phyloP scores from a whole-genome alignment of 169 alveolate genomes.

The Cryptosporidium felis region DNA sequence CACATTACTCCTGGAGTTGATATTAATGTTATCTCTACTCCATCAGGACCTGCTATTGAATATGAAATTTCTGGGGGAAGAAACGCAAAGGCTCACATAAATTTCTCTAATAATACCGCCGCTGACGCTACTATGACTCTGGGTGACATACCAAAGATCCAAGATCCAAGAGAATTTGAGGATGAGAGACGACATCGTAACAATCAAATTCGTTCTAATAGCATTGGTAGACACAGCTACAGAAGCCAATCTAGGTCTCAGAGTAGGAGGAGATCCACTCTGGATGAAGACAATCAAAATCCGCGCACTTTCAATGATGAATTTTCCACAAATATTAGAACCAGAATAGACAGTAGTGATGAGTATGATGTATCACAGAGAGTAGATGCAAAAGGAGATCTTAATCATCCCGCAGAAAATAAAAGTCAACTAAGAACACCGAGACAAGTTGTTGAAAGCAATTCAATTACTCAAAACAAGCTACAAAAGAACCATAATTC shows the following conservation, averaged over 20 bases:
- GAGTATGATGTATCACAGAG: background rate
- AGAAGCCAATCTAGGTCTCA: background rate
- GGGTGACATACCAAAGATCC: slow-evolving; percentile 40
- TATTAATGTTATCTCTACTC: slow-evolving; percentile 62
- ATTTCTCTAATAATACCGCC: slow-evolving; percentile 12
- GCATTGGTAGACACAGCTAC: background rate
- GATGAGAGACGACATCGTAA: background rate
- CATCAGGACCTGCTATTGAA: slow-evolving; percentile 69
- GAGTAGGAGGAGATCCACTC: slow-evolving; percentile 31
- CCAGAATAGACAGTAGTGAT: background rate
- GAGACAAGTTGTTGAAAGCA: too few species aligned
- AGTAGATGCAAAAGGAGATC: too few species aligned
- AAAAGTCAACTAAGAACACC: too few species aligned
- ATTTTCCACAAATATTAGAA: background rate
- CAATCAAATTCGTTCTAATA: background rate
- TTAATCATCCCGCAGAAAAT: too few species aligned
- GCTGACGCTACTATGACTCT: background rate
- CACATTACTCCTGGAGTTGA: slow-evolving; percentile 67
- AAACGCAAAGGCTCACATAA: slow-evolving; percentile 66
- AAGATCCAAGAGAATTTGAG: slow-evolving; percentile 14
- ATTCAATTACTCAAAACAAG: too few species aligned
- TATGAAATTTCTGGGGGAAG: slow-evolving; percentile 64
- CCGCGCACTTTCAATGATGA: too few species aligned
- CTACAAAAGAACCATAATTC: too few species aligned
- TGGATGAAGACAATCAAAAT: background rate